Percentiles rank a stretch among this genome's conserved stretches.
These are phyloP conservation scores for Neurospora pannonica DNA, from an alignment of 495 filamentous ascomycete species.

Conservation along the genomic window DNA sequence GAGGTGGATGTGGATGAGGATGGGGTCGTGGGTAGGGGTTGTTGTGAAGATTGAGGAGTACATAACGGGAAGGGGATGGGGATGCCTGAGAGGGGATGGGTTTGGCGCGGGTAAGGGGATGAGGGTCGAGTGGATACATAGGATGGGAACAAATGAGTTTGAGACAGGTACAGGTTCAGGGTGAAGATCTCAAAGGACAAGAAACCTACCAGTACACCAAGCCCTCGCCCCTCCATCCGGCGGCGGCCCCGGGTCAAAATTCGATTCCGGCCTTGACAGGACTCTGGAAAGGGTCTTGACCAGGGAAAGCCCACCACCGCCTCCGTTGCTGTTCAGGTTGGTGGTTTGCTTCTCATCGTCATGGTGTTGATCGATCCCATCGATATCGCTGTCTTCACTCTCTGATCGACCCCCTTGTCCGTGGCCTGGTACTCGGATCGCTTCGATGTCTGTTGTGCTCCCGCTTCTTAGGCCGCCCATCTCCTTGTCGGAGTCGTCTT, in stretches of 20 bases:
- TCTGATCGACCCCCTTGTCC: background rate
- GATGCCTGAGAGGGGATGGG: background rate
- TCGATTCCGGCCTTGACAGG: slow-evolving; percentile 28
- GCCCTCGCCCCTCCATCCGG: slow-evolving; percentile 44
- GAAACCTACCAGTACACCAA: slow-evolving; percentile 34
- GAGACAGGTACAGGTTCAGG: background rate
- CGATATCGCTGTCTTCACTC: background rate
- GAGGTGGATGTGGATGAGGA: too few species aligned
- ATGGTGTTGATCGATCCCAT: background rate
- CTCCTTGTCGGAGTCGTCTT: background rate
- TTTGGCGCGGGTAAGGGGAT: background rate
- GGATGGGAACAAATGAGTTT: background rate
- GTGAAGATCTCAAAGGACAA: background rate
- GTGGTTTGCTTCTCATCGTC: background rate
- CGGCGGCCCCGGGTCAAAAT: slow-evolving; percentile 38
- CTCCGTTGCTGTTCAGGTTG: background rate
- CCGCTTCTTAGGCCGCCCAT: background rate
- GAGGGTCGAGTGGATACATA: background rate
- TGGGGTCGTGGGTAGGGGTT: background rate
- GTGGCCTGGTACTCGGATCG: background rate
- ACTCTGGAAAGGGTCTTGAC: slow-evolving; percentile 24
- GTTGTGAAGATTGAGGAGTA: background rate
- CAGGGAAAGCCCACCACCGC: slow-evolving; percentile 15
- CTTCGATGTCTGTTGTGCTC: background rate
- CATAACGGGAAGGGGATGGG: too few species aligned